Percentiles rank a stretch among this genome's conserved stretches.
phyloP scores from a whole-genome alignment of 371 early-diverging fungal genomes.

The Mucor plumbeus region DNA sequence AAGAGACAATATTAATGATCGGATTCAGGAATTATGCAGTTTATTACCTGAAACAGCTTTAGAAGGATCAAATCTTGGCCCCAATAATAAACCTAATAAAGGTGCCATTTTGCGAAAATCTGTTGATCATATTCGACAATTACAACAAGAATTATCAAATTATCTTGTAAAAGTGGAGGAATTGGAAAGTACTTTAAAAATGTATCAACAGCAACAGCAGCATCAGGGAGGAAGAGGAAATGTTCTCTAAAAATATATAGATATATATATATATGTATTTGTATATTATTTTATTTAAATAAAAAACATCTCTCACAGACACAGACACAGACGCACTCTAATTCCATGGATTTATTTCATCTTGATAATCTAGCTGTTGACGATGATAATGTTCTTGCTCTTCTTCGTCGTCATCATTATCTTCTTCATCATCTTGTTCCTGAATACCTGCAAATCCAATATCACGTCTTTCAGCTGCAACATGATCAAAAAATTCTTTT shows the following conservation, averaged over 20 bases:
- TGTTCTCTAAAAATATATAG: no score
- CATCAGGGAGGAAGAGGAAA: background rate
- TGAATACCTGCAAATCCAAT: slow-evolving; percentile 52
- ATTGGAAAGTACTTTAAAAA: slow-evolving; percentile 57
- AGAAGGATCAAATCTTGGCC: slow-evolving; percentile 65
- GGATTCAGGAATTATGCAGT: slow-evolving; percentile 88
- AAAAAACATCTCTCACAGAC: background rate
- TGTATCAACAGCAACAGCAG: slow-evolving; percentile 20
- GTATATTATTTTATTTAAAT: background rate
- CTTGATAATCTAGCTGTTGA: background rate
- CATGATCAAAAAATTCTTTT: slow-evolving; percentile 36
- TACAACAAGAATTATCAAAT: slow-evolving; percentile 64
- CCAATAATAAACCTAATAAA: slow-evolving; percentile 84
- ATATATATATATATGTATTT: background rate
- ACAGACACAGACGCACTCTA: background rate
- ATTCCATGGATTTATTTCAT: slow-evolving; percentile 32
- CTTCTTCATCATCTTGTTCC: slow-evolving; percentile 7
- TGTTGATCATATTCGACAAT: slow-evolving; percentile 87
- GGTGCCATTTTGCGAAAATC: slow-evolving; percentile 84
- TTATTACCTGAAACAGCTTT: slow-evolving; percentile 77
- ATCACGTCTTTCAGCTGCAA: slow-evolving; percentile 48
- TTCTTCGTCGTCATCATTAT: background rate
- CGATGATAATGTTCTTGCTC: background rate
- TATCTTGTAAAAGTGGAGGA: slow-evolving; percentile 71
- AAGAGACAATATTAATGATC: slow-evolving; percentile 96